A percentile compares a stretch with the other conserved stretches of the same genome.
Evolutionary conservation across 1,284 basidiomycete genomes (phyloP).

Genomic region (Ustilago shanxiensis): DNA sequence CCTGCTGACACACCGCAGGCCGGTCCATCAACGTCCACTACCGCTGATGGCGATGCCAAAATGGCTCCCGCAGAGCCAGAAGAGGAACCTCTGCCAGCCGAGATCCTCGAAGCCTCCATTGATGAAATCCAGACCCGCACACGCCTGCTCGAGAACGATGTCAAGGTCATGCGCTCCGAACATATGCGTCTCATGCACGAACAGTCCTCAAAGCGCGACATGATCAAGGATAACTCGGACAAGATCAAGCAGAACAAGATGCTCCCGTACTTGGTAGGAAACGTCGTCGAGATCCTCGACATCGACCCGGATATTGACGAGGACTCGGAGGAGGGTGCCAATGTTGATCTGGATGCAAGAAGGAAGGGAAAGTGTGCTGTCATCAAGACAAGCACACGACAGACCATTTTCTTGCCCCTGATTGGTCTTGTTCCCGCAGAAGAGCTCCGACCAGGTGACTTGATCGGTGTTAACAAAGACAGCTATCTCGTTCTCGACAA

Average conservation of each 20-base stretch:
- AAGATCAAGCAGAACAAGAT: slow-evolving; percentile 99
- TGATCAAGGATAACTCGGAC: slow-evolving; percentile 96
- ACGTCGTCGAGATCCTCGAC: slow-evolving; percentile 86
- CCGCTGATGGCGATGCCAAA: slow-evolving; percentile 48
- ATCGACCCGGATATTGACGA: slow-evolving; percentile 88
- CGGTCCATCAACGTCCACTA: slow-evolving; percentile 36
- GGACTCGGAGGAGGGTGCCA: slow-evolving; percentile 85
- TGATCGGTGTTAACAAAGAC: slow-evolving; percentile 99
- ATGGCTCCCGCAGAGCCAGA: slow-evolving; percentile 50
- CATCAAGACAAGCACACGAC: slow-evolving; percentile 95
- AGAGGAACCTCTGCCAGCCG: slow-evolving; percentile 55
- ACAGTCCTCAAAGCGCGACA: slow-evolving; percentile 94
- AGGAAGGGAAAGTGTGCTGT: slow-evolving; percentile 98
- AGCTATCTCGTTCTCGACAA: slow-evolving; percentile 97
- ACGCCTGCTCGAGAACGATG: slow-evolving; percentile 68
- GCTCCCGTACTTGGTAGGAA: slow-evolving; percentile 95
- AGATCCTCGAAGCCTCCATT: slow-evolving; percentile 63
- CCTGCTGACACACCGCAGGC: slow-evolving; percentile 21
- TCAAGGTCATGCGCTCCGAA: slow-evolving; percentile 74
- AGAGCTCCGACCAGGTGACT: slow-evolving; percentile 87
- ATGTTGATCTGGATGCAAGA: slow-evolving; percentile 91
- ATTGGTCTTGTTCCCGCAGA: slow-evolving; percentile 95
- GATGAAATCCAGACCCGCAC: slow-evolving; percentile 68
- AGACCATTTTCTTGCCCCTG: slow-evolving; percentile 96
- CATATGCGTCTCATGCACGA: slow-evolving; percentile 91